A percentile compares a stretch with the other conserved stretches of the same genome.
Conservation (phyloP, 2,329 filamentous ascomycete genomes). For the Aspergillus ustus region DNA sequence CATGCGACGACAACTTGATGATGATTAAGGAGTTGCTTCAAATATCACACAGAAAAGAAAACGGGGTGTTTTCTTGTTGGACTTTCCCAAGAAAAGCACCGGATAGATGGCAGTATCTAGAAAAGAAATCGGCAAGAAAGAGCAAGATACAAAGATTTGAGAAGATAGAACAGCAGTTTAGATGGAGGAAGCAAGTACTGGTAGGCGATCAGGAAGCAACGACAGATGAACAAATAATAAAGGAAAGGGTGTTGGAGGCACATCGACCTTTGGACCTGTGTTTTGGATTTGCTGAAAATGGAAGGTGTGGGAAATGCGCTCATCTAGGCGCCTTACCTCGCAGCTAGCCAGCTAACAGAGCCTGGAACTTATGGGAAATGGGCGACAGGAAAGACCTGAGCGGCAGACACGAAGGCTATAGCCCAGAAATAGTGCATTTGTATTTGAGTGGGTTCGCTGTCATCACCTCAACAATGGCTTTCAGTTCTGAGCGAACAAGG, state of each 20-base stretch:
- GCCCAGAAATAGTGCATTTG: too few relatives aligned
- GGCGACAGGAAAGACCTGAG: too few relatives aligned
- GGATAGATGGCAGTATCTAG: conserved; percentile 29
- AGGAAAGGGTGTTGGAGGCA: conserved; percentile 7
- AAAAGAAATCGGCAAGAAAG: conserved; percentile 24
- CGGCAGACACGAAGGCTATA: too few relatives aligned
- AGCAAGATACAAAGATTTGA: conserved; percentile 25
- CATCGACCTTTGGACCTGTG: not conserved
- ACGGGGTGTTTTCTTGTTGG: conserved; percentile 17
- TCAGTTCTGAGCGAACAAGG: too few relatives aligned
- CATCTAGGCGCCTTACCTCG: not conserved
- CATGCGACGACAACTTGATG: conserved; percentile 29
- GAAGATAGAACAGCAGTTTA: conserved; percentile 12
- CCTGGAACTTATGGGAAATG: not conserved
- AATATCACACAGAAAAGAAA: conserved; percentile 28
- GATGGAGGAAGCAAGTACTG: conserved; percentile 9
- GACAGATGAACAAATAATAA: conserved; percentile 18
- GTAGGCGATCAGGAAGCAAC: conserved; percentile 24
- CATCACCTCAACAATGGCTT: too few relatives aligned
- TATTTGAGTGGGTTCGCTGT: too few relatives aligned
- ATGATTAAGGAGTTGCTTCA: conserved; percentile 25
- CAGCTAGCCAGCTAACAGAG: not conserved
- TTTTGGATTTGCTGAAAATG: conserved; percentile 9
- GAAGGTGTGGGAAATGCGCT: not conserved
- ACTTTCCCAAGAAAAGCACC: conserved; percentile 8